Evolutionary conservation across 306 rosid species (phyloP), one percentile per base, ranked within the genome.

Genomic region (Alnus glutinosa): DNA sequence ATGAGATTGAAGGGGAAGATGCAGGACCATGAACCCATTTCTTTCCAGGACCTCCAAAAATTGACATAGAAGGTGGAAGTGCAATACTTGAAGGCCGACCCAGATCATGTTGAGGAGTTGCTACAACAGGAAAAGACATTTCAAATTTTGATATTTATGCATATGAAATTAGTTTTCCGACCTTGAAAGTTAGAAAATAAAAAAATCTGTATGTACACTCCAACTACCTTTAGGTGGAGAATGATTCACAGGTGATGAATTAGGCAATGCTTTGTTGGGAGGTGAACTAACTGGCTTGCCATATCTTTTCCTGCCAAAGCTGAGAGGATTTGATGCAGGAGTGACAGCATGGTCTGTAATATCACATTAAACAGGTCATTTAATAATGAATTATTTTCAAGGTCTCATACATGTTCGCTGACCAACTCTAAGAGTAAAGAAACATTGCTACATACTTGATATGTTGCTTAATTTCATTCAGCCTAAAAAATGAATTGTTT

Each of bases 41-140:
- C 79, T 79, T 87, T 73, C 78, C 69, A 67, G 90, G 82, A 75
- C 75, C 70, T 81, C 83, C 78, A 23, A 37, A 79, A 61, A 77
- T 70, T 79, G 91, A 77, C 77, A 75, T 77, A 42, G 89, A 88
- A 82, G 96, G 97, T 61, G 98, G 89, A 78, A 92, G 77, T 72
- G 96, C 87, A 75, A 88, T 86, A 71, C 92, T 88, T 69, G 88
- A 70, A 75, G 83, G 75, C 46, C 80, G 74, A 75, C 51, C 39
- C 10, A 77, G 79, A 85, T 81, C 81, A 11, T 15, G 87, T 55
- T 75, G 85, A 67, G 55, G 82, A 74, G 70, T 34, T 50, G 78
- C 95, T 90, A 72, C 82, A 85, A 63, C 73, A 71, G 70, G 71
- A 74, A 77, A 54, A 78, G 36, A 68, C 6, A 75, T 36, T 18